Evolutionary conservation across 2,329 filamentous ascomycete genomes (phyloP).

Genomic region (Periconia sp.): DNA sequence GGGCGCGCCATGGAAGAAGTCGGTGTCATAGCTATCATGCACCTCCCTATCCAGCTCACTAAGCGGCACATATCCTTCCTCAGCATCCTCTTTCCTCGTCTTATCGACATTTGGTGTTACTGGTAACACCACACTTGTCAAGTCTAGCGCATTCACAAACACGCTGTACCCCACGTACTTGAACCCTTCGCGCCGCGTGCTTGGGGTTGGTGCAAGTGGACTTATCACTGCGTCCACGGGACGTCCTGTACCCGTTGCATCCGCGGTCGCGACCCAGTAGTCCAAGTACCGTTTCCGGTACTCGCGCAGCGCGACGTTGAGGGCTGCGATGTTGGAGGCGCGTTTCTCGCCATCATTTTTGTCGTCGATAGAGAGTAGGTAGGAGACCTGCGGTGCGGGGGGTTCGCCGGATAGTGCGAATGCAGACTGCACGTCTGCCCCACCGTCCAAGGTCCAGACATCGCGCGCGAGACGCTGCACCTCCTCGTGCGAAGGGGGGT

Average conservation of each 20-base stretch:
- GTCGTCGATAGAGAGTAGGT: slow-evolving; percentile 11
- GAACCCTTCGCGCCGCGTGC: slow-evolving; percentile 30
- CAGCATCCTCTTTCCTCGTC: slow-evolving; percentile 22
- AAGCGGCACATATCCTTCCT: slow-evolving; percentile 25
- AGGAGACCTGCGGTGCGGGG: slow-evolving; percentile 25
- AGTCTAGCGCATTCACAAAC: slow-evolving; percentile 36
- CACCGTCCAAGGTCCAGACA: slow-evolving; percentile 37
- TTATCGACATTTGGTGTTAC: slow-evolving; percentile 35
- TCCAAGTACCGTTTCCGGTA: slow-evolving; percentile 40
- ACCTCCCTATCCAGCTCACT: slow-evolving; percentile 28
- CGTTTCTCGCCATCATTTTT: slow-evolving; percentile 23
- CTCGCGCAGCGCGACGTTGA: slow-evolving; percentile 30
- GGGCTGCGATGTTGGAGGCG: slow-evolving; percentile 35
- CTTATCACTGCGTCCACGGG: slow-evolving; percentile 41
- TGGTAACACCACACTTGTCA: slow-evolving; percentile 37
- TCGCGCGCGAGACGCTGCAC: slow-evolving; percentile 23
- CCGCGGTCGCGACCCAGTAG: slow-evolving; percentile 40
- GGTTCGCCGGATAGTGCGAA: slow-evolving; percentile 39
- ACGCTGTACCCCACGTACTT: slow-evolving; percentile 37
- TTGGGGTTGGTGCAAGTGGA: slow-evolving; percentile 42
- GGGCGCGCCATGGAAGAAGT: slow-evolving; percentile 43
- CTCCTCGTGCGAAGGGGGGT: slow-evolving; percentile 23
- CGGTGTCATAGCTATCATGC: slow-evolving; percentile 39
- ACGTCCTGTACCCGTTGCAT: slow-evolving; percentile 27
- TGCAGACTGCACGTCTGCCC: slow-evolving; percentile 29